Evolutionary conservation across 805 yeast genomes (phyloP).

Genomic region (Ascoidea tarda): DNA sequence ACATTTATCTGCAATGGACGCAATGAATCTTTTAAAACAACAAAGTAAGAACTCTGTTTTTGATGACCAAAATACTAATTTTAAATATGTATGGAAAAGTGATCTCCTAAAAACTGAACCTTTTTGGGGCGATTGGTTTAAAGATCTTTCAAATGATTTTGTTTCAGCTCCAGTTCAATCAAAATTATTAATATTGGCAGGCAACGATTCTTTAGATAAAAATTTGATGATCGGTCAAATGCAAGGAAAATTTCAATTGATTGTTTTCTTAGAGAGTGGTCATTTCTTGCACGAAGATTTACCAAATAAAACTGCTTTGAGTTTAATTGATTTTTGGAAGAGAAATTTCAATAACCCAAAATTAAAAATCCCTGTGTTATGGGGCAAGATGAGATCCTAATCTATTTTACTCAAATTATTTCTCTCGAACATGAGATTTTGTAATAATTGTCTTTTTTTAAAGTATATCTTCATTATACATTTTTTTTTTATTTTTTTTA

Average conservation of each 20-base stretch:
- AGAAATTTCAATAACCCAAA: slow-evolving; percentile 16
- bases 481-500: too few relatives aligned
- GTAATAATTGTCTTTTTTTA: too few relatives aligned
- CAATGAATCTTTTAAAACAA: too few relatives aligned
- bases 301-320: slow-evolving; percentile 51
- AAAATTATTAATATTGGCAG: slow-evolving; percentile 69
- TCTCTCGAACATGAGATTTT: background rate
- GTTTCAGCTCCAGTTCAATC: slow-evolving; percentile 34
- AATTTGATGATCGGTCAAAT: slow-evolving; percentile 86
- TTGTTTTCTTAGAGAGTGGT: slow-evolving; percentile 54
- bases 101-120: slow-evolving; percentile 45
- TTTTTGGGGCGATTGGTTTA: slow-evolving; percentile 81
- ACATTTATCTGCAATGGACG: too few relatives aligned
- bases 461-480: too few relatives aligned
- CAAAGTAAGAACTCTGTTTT: too few relatives aligned
- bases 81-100: slow-evolving; percentile 41
- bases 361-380: slow-evolving; percentile 7
- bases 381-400: slow-evolving; percentile 7
- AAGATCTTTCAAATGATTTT: slow-evolving; percentile 42
- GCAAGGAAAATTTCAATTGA: slow-evolving; percentile 93
- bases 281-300: slow-evolving; percentile 94
- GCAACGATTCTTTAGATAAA: slow-evolving; percentile 80
- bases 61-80: slow-evolving; percentile 12
- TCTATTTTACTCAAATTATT: background rate
- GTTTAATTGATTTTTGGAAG: slow-evolving; percentile 31